These are phyloP conservation scores for Solanum clarkiae DNA, from an alignment of 257 asterid genomes.

Conservation along the genomic window DNA sequence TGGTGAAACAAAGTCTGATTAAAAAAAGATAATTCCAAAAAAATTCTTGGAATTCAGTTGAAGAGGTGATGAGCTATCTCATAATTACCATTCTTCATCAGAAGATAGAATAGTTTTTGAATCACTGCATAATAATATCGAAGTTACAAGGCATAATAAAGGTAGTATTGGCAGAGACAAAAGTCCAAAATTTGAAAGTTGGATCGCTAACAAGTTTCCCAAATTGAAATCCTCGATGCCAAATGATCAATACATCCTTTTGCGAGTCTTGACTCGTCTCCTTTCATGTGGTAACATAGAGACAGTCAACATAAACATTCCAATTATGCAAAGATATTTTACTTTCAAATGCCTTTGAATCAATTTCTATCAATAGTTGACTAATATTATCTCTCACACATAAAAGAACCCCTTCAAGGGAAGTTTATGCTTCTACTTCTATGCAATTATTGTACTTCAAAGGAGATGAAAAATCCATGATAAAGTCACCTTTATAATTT, in stretches of 20 bases:
- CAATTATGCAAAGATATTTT: too few species aligned
- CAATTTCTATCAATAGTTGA: too few species aligned
- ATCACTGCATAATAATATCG: slow-evolving; percentile 28
- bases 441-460: too few species aligned
- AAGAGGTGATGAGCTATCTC: slow-evolving; percentile 27
- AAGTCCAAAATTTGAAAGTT: slow-evolving; percentile 61
- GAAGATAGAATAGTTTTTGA: slow-evolving; percentile 69
- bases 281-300: too few species aligned
- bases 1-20: neutral
- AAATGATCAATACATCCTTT: slow-evolving; percentile 13
- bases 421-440: too few species aligned
- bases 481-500: too few species aligned
- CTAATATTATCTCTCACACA: too few species aligned
- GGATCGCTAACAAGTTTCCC: slow-evolving; percentile 40
- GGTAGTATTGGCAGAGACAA: slow-evolving; percentile 37
- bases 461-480: too few species aligned
- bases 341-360: too few species aligned
- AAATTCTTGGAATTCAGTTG: slow-evolving; percentile 51
- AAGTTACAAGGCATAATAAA: slow-evolving; percentile 4
- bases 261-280: too few species aligned
- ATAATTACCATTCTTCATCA: slow-evolving; percentile 32
- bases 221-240: slow-evolving; percentile 24
- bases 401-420: too few species aligned
- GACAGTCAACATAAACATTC: too few species aligned
- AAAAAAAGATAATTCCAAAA: slow-evolving; percentile 11